Evolutionary conservation across 2,329 filamentous ascomycete species (phyloP), one percentile per base, ranked within the genome.

Genomic region (Pyricularia grisea): DNA sequence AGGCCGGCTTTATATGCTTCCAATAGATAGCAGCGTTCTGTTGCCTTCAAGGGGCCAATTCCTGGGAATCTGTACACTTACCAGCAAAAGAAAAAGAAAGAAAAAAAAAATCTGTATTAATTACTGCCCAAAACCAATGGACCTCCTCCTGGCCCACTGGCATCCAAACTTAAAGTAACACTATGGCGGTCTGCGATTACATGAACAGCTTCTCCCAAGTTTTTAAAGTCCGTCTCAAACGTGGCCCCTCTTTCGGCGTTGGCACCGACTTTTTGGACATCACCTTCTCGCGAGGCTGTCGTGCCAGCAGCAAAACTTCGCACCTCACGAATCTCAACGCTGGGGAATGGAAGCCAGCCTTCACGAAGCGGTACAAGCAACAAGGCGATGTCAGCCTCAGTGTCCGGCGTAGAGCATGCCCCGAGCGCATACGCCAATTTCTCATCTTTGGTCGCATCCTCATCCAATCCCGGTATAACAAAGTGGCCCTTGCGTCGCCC

Each of bases 401-500:
- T 84, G 20, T 82, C 78, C 2, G 81, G 77, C 7, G 81, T 82
- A 9, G 81, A 82, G 31, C 78, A 76, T 25, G 78, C 71, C 5
- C 73, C 71, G 4, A 69, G 4, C 10, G 58, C 58, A 36, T 68
- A 68, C n/a, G 28, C 28, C 4, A 68, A 71, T 5, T 70, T 70
- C 20, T 50, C 42, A 17, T 30, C 66, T 7, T 11, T 20, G 11
- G 71, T 70, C 3, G 74, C 73, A 3, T 74, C 70, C 4, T 66
- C 58, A 3, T 71, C 33, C 1, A 71, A 67, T 0, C 77, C 77
- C 0, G 86, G 83, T 33, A 90, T 87, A 7, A 85, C 85, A 74
- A 97, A 96, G 75, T 92, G 91, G 0, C 90, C 92, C 72, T 92
- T 91, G 66, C 92, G 86, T 63, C 90, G 88, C 0, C 94, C 94